Evolutionary conservation across 257 asterid genomes (phyloP).

Genomic region (Gentiana macrophylla): DNA sequence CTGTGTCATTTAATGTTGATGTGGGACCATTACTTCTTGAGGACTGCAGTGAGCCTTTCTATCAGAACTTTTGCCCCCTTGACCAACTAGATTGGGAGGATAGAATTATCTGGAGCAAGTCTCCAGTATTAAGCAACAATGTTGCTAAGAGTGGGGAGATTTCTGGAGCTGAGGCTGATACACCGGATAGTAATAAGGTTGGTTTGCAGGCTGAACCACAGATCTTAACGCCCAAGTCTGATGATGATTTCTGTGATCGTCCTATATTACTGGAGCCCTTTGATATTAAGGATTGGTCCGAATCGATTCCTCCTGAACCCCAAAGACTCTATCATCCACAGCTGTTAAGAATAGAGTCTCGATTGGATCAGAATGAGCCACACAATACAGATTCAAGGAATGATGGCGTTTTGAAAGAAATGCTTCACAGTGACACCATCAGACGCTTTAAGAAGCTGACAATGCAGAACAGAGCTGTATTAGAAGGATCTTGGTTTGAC

Average conservation of each 20-base stretch:
- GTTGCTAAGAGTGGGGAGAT: constrained; percentile 69
- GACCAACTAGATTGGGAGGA: constrained; percentile 99
- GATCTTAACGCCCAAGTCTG: constrained; percentile 23
- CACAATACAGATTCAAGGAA: constrained; percentile 25
- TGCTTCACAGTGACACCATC: constrained; percentile 36
- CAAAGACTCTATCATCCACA: constrained; percentile 62
- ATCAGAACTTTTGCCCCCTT: constrained; percentile 56
- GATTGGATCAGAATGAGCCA: constrained; percentile 27
- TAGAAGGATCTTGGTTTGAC: constrained; percentile 87
- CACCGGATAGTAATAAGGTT: constrained; percentile 33
- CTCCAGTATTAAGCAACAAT: constrained; percentile 45
- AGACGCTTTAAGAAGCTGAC: constrained; percentile 65
- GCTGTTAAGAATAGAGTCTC: constrained; percentile 70
- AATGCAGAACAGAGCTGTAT: constrained; percentile 61
- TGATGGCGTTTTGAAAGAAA: constrained; percentile 33
- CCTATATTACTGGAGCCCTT: constrained; percentile 57
- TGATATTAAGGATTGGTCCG: constrained; percentile 31
- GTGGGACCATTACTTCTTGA: constrained; percentile 21
- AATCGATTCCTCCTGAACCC: constrained; percentile 14
- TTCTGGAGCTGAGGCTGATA: constrained; percentile 77
- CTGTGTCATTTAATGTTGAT: constrained; percentile 62
- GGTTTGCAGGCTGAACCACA: constrained; percentile 26
- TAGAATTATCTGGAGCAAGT: constrained; percentile 72
- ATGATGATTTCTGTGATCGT: constrained; percentile 29
- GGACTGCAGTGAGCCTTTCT: constrained; percentile 31